Conservation (phyloP, 371 early-diverging fungal genomes). For the Mortierella sp. region DNA sequence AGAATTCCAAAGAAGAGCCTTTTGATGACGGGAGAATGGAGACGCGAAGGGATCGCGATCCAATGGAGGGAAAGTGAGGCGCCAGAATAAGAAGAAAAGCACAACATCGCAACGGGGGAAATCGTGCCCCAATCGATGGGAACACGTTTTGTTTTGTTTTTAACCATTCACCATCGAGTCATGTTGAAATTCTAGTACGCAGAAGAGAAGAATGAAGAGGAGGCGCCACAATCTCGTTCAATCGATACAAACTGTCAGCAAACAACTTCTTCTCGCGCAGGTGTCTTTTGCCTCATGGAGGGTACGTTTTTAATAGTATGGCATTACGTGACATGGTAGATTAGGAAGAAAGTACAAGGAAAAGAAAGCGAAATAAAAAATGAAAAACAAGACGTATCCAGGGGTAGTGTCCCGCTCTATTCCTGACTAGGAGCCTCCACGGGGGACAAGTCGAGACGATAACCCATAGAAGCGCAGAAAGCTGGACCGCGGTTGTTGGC, state of each 20-base stretch:
- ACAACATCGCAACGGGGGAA: not conserved
- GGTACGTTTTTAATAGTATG: not conserved
- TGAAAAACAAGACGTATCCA: not conserved
- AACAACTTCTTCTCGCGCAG: no score
- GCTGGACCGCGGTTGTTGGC: conserved; percentile 40
- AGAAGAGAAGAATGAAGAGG: not conserved
- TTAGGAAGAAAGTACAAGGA: not conserved
- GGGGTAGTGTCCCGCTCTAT: not conserved
- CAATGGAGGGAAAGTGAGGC: not conserved
- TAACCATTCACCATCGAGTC: no score
- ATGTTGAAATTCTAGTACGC: not conserved
- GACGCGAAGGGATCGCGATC: not conserved
- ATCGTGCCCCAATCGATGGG: conserved; percentile 3
- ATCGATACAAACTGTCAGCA: not conserved
- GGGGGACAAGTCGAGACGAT: not conserved
- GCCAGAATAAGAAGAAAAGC: not conserved
- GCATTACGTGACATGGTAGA: not conserved
- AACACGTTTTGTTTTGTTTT: not conserved
- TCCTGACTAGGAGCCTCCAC: not conserved
- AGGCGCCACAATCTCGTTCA: not conserved
- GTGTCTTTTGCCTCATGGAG: not conserved
- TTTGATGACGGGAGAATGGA: not conserved
- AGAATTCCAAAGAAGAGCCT: not conserved
- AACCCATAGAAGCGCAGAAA: conserved; percentile 19
- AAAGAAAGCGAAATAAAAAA: not conserved